A percentile compares a stretch with the other conserved stretches of the same genome.
Conservation (phyloP, 768 basidiomycete species). For the Rubroboletus satanas region DNA sequence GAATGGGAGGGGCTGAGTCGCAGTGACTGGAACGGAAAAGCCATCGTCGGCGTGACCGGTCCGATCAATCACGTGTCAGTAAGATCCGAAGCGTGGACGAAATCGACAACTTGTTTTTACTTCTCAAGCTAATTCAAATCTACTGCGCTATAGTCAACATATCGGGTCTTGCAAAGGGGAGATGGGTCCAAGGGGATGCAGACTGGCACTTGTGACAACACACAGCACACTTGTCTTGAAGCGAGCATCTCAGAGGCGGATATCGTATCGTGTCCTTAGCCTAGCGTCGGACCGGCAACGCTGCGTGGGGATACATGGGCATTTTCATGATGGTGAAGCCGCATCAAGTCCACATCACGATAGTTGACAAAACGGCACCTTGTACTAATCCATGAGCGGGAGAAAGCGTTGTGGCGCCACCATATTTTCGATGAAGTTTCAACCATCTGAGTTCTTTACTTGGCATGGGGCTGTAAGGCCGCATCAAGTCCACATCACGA, state of each 20-base stretch:
- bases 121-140: background rate
- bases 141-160: background rate
- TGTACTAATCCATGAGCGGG: background rate
- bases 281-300: background rate
- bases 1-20: background rate
- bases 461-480: background rate
- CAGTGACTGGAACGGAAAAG: background rate
- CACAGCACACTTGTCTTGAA: background rate
- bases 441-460: background rate
- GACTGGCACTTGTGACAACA: background rate
- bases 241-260: no score
- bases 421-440: background rate
- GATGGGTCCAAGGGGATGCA: background rate
- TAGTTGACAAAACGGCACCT: background rate
- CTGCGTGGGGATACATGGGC: background rate
- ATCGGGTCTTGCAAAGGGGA: background rate
- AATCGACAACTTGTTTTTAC: background rate
- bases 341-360: background rate
- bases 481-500: background rate
- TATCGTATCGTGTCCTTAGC: background rate
- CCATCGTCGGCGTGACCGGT: background rate
- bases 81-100: conserved; percentile 2
- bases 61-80: background rate
- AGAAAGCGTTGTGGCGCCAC: background rate
- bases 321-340: background rate